Evolutionary conservation across 78 protist species (phyloP).

Genomic region (Polysphondylium violaceum): DNA sequence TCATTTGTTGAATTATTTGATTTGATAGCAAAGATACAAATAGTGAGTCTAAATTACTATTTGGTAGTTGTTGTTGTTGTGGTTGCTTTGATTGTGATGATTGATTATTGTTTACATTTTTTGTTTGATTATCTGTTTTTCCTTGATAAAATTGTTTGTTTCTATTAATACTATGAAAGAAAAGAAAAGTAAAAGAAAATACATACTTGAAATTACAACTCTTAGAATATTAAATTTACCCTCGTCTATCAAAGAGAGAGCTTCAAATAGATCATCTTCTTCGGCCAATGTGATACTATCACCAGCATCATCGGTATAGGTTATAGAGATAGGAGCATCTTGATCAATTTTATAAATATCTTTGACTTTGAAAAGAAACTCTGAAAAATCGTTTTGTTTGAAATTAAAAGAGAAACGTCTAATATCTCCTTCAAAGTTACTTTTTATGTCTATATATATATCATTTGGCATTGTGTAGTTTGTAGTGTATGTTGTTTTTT

Average conservation of each 20-base stretch:
- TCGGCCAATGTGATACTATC: constrained; percentile 60
- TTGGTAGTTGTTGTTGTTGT: constrained; percentile 16
- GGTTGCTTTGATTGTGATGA: constrained; percentile 12
- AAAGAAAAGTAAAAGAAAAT: background rate
- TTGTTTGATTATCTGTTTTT: background rate
- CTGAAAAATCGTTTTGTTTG: no score
- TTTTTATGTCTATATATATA: background rate
- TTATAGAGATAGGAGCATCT: constrained; percentile 5
- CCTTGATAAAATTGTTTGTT: background rate
- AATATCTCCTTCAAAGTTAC: constrained; percentile 59
- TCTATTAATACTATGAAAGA: background rate
- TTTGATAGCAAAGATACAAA: constrained; percentile 50
- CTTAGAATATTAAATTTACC: constrained; percentile 19
- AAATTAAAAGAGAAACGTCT: constrained; percentile 62
- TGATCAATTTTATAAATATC: constrained; percentile 11
- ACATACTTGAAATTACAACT: constrained; percentile 26
- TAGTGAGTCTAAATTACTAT: constrained; percentile 25
- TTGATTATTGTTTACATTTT: background rate
- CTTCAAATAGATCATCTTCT: constrained; percentile 41
- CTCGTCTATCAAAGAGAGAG: constrained; percentile 11
- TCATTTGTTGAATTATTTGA: constrained; percentile 78
- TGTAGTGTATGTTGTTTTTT: background rate
- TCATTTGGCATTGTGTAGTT: background rate
- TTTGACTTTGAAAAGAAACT: constrained; percentile 12
- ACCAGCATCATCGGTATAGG: constrained; percentile 38